Evolutionary conservation across 2,329 filamentous ascomycete species (phyloP).

Genomic region (Arthroderma sp.): DNA sequence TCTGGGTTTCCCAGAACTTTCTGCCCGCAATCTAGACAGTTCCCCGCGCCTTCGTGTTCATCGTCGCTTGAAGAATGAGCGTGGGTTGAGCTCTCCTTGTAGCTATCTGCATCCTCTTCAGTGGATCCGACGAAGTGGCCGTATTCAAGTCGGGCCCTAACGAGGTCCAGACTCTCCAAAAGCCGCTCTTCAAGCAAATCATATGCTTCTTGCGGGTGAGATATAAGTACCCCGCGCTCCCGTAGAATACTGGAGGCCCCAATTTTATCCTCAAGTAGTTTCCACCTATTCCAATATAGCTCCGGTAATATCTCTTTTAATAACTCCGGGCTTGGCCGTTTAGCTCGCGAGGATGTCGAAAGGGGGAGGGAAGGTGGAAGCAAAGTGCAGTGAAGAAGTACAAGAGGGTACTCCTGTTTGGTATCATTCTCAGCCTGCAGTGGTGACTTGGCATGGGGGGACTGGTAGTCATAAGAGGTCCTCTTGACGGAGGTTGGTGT

Average conservation of each 20-base stretch:
- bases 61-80: conserved; percentile 19
- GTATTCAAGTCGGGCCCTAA: conserved; percentile 41
- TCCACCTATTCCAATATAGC: conserved; percentile 33
- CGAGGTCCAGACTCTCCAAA: conserved; percentile 46
- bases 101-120: conserved; percentile 12
- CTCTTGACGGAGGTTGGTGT: conserved; percentile 20
- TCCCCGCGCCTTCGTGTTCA: conserved; percentile 22
- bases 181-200: conserved; percentile 50
- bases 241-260: conserved; percentile 39
- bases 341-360: conserved; percentile 29
- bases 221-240: conserved; percentile 46
- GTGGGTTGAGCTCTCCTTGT: conserved; percentile 7
- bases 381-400: conserved; percentile 48
- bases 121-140: conserved; percentile 41
- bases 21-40: conserved; percentile 39
- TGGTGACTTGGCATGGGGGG: conserved; percentile 13
- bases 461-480: conserved; percentile 24
- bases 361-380: conserved; percentile 36
- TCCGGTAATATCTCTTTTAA: conserved; percentile 39
- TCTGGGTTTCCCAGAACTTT: conserved; percentile 31
- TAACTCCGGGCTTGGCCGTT: conserved; percentile 25
- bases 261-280: conserved; percentile 42
- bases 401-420: conserved; percentile 41
- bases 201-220: conserved; percentile 49
- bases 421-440: not conserved